Evolutionary conservation across 2,329 filamentous ascomycete genomes (phyloP).

Genomic region (Tolypocladium ovalisporum): DNA sequence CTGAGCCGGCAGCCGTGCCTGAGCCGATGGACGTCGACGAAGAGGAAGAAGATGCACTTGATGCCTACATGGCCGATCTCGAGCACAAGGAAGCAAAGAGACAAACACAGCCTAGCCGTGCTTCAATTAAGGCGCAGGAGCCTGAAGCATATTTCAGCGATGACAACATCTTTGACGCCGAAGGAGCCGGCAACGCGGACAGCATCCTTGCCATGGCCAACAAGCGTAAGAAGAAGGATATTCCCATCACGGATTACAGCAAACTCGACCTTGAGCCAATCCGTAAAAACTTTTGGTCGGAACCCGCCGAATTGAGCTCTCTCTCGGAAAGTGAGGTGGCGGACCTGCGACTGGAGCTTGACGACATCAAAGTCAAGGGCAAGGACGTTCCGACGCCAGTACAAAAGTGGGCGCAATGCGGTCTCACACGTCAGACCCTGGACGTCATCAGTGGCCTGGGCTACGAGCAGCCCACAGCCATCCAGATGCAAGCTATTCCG

Average conservation of each 20-base stretch:
- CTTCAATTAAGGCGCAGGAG: conserved; percentile 47
- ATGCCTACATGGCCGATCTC: conserved; percentile 87
- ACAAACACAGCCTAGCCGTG: conserved; percentile 16
- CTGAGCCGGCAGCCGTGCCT: conserved; percentile 9
- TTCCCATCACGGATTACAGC: conserved; percentile 76
- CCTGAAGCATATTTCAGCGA: conserved; percentile 85
- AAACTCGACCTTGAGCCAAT: conserved; percentile 81
- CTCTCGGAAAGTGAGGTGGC: conserved; percentile 79
- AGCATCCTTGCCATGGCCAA: conserved; percentile 41
- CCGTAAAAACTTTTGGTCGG: conserved; percentile 89
- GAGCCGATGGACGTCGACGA: conserved; percentile 48
- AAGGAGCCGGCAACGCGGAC: conserved; percentile 35
- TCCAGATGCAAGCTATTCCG: conserved; percentile 90
- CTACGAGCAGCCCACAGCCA: conserved; percentile 83
- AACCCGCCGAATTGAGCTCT: conserved; percentile 71
- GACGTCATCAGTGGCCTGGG: conserved; percentile 74
- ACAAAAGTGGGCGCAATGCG: conserved; percentile 93
- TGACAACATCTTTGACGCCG: conserved; percentile 48
- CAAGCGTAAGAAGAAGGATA: conserved; percentile 86
- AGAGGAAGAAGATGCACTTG: conserved; percentile 74
- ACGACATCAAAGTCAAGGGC: conserved; percentile 89
- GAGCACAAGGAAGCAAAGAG: conserved; percentile 41
- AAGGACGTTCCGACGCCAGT: conserved; percentile 87
- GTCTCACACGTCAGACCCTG: conserved; percentile 73
- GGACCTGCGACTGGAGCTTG: conserved; percentile 74